Evolutionary conservation across 139 green algal species (phyloP), one percentile per base, ranked within the genome.

Genomic region (Yamagishiella unicocca): DNA sequence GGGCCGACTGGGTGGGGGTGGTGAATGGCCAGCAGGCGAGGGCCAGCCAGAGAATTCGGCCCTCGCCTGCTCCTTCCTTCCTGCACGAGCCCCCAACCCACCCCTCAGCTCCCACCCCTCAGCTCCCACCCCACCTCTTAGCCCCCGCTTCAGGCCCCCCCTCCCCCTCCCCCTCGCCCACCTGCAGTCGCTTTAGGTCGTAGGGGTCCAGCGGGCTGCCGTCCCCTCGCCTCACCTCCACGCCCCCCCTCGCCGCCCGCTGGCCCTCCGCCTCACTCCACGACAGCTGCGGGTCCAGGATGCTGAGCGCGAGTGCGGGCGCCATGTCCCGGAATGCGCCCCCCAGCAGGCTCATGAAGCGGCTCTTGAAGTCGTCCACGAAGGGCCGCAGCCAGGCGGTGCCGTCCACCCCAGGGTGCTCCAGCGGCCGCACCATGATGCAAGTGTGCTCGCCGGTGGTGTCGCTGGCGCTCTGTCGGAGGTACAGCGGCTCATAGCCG

Each of bases 131-230:
- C 73, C 43, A 31, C 29, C 9, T 6, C 1, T 33, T 53, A 33
- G 4, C 40, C 71, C 1, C 31, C 33, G 14, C 1, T 50, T 50
- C 29, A n/a, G n/a, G n/a, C n/a, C n/a, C n/a, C n/a, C n/a, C n/a
- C n/a, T n/a, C n/a, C n/a, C n/a, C n/a, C n/a, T n/a, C 64, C 8
- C 64, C 71, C 46, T 4, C 50, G 21, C 29, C 2, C 75, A 95
- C 95, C 92, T 99, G 94, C 80, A 99, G 90, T n/a, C 97, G 91
- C 79, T 97, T 96, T 19, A 99, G 93, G 88, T 99, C 97, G 87
- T 99, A 94, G 4, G 96, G 85, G 14, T 90, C 94, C 24, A 99
- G 74, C 19, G 74, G 66, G 43, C 42, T 61, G 53, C 95, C 95
- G 55, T 98, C 95, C 9, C 89, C 72, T 2, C 91, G 87, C 58